phyloP scores from a whole-genome alignment of 1,284 basidiomycete species.

The Ustilago lituana region DNA sequence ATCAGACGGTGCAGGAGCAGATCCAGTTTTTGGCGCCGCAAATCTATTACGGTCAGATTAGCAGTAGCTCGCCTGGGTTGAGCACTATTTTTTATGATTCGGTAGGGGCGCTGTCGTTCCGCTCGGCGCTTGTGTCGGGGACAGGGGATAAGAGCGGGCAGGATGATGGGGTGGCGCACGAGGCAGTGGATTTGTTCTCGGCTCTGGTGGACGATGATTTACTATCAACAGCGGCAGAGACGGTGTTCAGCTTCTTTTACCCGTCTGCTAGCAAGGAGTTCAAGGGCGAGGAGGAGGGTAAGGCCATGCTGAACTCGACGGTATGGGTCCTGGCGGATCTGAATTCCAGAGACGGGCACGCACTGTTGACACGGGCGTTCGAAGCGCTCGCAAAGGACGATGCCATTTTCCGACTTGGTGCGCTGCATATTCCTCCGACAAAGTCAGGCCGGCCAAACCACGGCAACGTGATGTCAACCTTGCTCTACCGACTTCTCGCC shows the following conservation, averaged over 20 bases:
- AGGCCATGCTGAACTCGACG: conserved; percentile 68
- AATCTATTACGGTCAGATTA: conserved; percentile 76
- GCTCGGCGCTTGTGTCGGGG: conserved; percentile 76
- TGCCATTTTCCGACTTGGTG: conserved; percentile 28
- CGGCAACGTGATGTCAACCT: conserved; percentile 26
- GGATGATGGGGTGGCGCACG: conserved; percentile 68
- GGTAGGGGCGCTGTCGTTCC: conserved; percentile 75
- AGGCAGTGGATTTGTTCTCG: conserved; percentile 38
- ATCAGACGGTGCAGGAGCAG: conserved; percentile 47
- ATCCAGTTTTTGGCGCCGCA: conserved; percentile 66
- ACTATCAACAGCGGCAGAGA: neutral
- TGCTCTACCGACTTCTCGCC: conserved; percentile 27
- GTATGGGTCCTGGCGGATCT: conserved; percentile 82
- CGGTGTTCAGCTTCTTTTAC: conserved; percentile 73
- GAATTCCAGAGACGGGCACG: conserved; percentile 74
- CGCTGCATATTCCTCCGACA: conserved; percentile 15
- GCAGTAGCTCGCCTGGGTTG: conserved; percentile 72
- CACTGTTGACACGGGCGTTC: conserved; percentile 75
- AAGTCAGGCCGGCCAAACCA: conserved; percentile 25
- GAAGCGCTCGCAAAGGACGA: conserved; percentile 72
- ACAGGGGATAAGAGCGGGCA: conserved; percentile 65
- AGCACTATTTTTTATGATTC: conserved; percentile 88
- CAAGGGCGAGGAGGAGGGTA: conserved; percentile 61
- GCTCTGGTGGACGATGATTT: conserved; percentile 15
- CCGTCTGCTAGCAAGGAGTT: conserved; percentile 69